Base-by-base conservation (phyloP, 345 rosid species). In the Arabis hirsuta region DNA sequence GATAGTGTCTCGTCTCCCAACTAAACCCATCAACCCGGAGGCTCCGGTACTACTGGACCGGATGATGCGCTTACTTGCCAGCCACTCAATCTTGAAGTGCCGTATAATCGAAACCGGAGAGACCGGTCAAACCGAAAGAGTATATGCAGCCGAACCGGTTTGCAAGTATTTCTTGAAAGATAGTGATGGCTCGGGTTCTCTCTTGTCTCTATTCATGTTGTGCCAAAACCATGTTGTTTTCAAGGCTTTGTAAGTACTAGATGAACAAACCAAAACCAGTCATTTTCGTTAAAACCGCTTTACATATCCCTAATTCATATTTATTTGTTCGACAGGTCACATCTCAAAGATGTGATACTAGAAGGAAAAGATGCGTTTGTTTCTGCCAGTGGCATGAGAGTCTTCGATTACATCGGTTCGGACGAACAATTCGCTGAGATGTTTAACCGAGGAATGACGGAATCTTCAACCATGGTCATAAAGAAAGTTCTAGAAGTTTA, bases 291-390 rank as follows among this genome's bases (percentile, higher is more conserved):
- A 39, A 39, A 5, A 54, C 22, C 13, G 11, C 12, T 55, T 39
- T 52, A 54, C 36, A 43, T 26, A 43, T n/a, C 27, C 36, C 24
- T 43, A 52, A 22, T 0, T 29, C 3, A 62, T 11, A 51, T 51
- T 50, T 19, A 8, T 13, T 72, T 8, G 12, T 36, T n/a, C 3
- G 10, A 27, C 11, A 84, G 86, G 87, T 70, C 68, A 7, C 38
- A 81, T 44, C 59, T 85, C 56, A 83, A 84, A 46, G 87, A 84
- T 14, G 81, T 86, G 24, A 41, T 85, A 56, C 43, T 85, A 19
- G 82, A 83, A 46, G 86, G 90, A 54, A 89, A 77, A 11, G 78
- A 80, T 71, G 84, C 85, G 55, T 90, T 86, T 54, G 54, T 74
- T 53, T 84, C 77, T 48, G 88, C 81, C 0, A 81, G 88, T 59